These are phyloP conservation scores for Cystobasidium pallidum DNA, from an alignment of 1,284 basidiomycete species.

Conservation along the genomic window DNA sequence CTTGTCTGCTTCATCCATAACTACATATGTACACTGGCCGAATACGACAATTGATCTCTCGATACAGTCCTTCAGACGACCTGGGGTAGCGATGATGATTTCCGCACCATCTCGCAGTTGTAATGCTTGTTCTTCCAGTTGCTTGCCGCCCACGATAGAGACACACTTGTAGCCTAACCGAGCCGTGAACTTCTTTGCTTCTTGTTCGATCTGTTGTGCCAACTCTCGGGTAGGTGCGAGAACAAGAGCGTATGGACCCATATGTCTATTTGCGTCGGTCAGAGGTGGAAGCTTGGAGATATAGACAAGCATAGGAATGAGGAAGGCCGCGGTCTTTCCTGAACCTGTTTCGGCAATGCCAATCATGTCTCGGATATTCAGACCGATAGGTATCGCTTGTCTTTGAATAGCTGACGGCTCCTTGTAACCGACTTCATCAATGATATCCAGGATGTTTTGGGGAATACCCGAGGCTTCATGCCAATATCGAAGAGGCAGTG, in stretches of 20 bases:
- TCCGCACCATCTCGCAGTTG: slow-evolving; percentile 93
- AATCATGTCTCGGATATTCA: slow-evolving; percentile 94
- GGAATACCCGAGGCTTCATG: slow-evolving; percentile 79
- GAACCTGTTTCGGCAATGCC: slow-evolving; percentile 98
- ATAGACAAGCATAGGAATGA: slow-evolving; percentile 91
- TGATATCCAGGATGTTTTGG: slow-evolving; percentile 73
- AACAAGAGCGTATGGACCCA: slow-evolving; percentile 88
- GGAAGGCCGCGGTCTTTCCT: slow-evolving; percentile 95
- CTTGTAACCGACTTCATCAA: slow-evolving; percentile 90
- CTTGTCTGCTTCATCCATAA: slow-evolving; percentile 99
- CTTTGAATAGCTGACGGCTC: slow-evolving; percentile 96
- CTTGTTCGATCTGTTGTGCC: slow-evolving; percentile 88
- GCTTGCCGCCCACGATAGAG: slow-evolving; percentile 92
- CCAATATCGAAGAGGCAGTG: slow-evolving; percentile 90
- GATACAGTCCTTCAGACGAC: slow-evolving; percentile 94
- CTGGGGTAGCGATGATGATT: slow-evolving; percentile 97
- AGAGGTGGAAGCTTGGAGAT: slow-evolving; percentile 82
- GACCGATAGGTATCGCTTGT: slow-evolving; percentile 95
- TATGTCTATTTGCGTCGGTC: slow-evolving; percentile 85
- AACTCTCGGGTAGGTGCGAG: slow-evolving; percentile 92
- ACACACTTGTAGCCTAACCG: slow-evolving; percentile 89
- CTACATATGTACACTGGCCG: slow-evolving; percentile 93
- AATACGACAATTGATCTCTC: slow-evolving; percentile 94
- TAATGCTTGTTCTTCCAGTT: slow-evolving; percentile 95
- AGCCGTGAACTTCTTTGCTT: slow-evolving; percentile 85